Percentiles rank a stretch among this genome's conserved stretches.
These are phyloP conservation scores for Vitis labrusca DNA, from an alignment of 164 flowering plant species.

Conservation along the genomic window DNA sequence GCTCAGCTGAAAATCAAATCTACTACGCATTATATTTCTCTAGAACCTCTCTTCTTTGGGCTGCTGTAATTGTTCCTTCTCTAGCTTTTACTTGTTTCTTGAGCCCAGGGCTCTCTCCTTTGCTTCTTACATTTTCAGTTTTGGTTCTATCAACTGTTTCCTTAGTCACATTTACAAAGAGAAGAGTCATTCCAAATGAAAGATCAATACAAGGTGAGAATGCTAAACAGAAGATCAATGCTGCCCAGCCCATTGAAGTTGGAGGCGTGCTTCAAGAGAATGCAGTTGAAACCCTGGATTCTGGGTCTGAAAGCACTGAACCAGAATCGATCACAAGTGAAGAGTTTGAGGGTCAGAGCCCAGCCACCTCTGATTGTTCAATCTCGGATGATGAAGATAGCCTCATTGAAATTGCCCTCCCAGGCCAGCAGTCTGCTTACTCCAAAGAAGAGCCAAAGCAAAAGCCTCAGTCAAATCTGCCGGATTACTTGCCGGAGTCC, in stretches of 20 bases:
- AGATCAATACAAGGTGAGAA: neutral
- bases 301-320: conserved; percentile 13
- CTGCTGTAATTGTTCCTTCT: conserved; percentile 9
- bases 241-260: neutral
- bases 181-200: neutral
- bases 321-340: conserved; percentile 9
- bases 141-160: conserved; percentile 16
- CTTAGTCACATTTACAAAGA: conserved; percentile 11
- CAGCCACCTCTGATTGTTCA: conserved; percentile 3
- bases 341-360: conserved; percentile 11
- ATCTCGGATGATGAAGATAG: conserved; percentile 22
- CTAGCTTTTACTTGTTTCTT: conserved; percentile 2
- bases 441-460: conserved; percentile 7
- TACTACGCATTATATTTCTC: conserved; percentile 3
- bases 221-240: neutral
- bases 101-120: conserved; percentile 4
- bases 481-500: conserved; percentile 18
- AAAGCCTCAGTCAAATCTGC: neutral
- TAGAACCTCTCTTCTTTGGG: conserved; percentile 6
- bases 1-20: neutral
- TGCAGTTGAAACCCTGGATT: neutral
- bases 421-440: neutral
- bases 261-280: conserved; percentile 2
- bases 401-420: conserved; percentile 33
- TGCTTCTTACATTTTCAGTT: conserved; percentile 13